Evolutionary conservation across 2,329 filamentous ascomycete genomes (phyloP), one percentile per base, ranked within the genome.

Genomic region (Mycosphaerella sp.): DNA sequence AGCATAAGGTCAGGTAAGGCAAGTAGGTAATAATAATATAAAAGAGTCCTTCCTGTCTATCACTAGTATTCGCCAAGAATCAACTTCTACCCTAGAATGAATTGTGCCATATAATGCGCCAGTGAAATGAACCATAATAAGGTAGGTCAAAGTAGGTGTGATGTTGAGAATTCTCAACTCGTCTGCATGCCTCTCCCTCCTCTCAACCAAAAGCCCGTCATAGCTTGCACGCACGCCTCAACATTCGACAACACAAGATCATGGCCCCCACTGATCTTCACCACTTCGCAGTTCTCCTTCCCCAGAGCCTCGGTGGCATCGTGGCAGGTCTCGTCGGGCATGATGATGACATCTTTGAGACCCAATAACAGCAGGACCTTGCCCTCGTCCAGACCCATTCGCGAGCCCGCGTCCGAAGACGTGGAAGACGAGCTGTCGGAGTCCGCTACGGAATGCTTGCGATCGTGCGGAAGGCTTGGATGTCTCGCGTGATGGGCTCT

Each of bases 351-450:
- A 66, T 93, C 87, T 40, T 75, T 73, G 53, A 77, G 75, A 0
- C 84, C 87, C 10, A 87, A 71, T 12, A 91, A 69, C 7, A 90
- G 68, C 39, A 86, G 70, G 8, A 88, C 76, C 61, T 79, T 81
- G 0, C 73, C 75, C 51, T 68, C 66, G 50, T 67, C 67, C 16
- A 73, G 54, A 2, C 70, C 62, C 39, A 64, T 65, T 50, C 58
- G 65, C 18, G 58, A 57, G n/a, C 54, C 60, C 60, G 5, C 9
- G 14, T 41, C 39, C 4, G 39, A 44, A n/a, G 28, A 45, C 2
- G 32, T n/a, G 7, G 27, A 48, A 18, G 13, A 36, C 6, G 45
- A 49, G 6, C 41, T 32, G 14, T 32, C 41, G 4, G 41, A 43
- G 25, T 41, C 45, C 6, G 45, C 39, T 1, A 39, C 39, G 25